A percentile compares a stretch with the other conserved stretches of the same genome.
Evolutionary conservation across 2,329 filamentous ascomycete genomes (phyloP).

Genomic region (Diaporthe amygdali): DNA sequence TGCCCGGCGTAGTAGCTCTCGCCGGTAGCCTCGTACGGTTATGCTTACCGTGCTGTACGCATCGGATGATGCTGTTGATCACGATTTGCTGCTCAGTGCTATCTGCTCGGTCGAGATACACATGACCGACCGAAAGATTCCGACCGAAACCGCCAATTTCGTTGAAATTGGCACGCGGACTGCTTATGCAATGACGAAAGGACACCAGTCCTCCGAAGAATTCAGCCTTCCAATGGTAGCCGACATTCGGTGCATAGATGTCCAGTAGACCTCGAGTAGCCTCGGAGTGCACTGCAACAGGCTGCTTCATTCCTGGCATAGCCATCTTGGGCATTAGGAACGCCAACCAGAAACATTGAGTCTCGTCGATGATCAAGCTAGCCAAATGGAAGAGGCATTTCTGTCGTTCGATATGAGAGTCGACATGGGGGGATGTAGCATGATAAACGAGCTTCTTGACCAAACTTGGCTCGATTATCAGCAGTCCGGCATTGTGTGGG

Average conservation of each 20-base stretch:
- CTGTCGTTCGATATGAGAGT: not conserved
- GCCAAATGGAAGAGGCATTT: not conserved
- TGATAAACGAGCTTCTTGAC: not conserved
- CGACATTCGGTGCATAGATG: not conserved
- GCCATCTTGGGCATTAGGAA: not conserved
- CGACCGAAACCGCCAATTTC: not conserved
- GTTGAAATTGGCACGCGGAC: not conserved
- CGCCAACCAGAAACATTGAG: not conserved
- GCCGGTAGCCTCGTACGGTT: too few relatives aligned
- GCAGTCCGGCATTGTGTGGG: not conserved
- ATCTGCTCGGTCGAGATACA: not conserved
- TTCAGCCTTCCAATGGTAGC: not conserved
- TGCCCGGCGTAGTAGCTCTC: not conserved
- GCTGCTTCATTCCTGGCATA: rapidly evolving
- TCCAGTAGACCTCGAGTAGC: not conserved
- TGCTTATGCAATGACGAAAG: not conserved
- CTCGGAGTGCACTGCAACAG: not conserved
- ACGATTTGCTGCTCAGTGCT: not conserved
- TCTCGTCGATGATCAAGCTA: not conserved
- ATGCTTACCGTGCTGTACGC: not conserved
- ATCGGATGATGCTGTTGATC: not conserved
- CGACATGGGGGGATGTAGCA: not conserved
- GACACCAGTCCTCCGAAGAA: not conserved
- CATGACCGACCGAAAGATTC: not conserved
- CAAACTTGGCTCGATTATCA: not conserved